phyloP scores from a whole-genome alignment of 306 rosid genomes.

The Prunus padus region DNA sequence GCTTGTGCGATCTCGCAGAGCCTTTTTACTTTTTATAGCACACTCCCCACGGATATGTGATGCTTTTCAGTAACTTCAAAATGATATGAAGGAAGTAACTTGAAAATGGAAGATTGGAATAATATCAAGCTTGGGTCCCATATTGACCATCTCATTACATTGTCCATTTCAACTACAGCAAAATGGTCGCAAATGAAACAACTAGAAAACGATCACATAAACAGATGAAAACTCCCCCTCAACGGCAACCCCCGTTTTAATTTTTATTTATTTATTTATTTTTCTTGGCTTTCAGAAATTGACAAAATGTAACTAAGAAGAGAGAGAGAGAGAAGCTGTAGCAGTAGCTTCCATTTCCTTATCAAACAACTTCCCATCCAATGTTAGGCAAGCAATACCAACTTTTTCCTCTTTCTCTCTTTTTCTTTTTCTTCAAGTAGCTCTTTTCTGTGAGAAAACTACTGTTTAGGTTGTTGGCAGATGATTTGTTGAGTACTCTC shows the following conservation, averaged over 20 bases:
- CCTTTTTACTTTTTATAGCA: background rate
- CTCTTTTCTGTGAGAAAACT: conserved; percentile 24
- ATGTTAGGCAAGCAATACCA: conserved; percentile 46
- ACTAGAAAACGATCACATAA: background rate
- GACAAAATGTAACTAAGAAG: conserved; percentile 21
- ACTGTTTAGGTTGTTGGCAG: conserved; percentile 41
- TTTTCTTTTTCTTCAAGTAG: conserved; percentile 65
- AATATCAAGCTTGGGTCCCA: conserved; percentile 16
- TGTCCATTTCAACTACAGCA: conserved; percentile 40
- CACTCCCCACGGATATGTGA: background rate
- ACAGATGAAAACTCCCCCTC: conserved; percentile 49
- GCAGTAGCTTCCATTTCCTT: conserved; percentile 60
- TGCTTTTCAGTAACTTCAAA: conserved; percentile 26
- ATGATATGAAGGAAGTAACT: conserved; percentile 17
- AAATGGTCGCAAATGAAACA: background rate
- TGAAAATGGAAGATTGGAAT: conserved; percentile 30
- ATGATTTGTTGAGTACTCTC: conserved; percentile 47
- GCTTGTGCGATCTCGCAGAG: background rate
- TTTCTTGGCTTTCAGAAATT: conserved; percentile 13
- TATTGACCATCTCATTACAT: conserved; percentile 18
- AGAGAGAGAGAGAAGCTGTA: conserved; percentile 6
- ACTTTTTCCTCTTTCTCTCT: conserved; percentile 34
- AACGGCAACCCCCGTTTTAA: conserved; percentile 51
- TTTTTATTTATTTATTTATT: background rate
- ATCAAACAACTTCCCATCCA: conserved; percentile 48